Evolutionary conservation across 106 monocot genomes (phyloP), one percentile per base, ranked within the genome.

Genomic region (Dendrobium huoshanense): DNA sequence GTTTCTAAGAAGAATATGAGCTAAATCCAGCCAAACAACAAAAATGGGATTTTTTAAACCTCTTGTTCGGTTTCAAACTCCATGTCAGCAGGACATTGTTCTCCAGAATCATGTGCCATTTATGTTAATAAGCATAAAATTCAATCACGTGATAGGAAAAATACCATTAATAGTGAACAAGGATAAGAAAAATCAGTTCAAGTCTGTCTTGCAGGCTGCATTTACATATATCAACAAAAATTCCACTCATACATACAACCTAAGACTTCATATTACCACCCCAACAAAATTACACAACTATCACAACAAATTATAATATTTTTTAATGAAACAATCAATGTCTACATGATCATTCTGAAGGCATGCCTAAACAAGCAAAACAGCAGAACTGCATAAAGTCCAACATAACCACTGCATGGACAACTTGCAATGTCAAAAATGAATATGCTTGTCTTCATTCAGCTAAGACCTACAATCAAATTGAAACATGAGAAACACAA

Each of bases 61-160:
- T 80, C 80, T 22, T 68, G 16, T 51, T 80, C 80, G 5, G 67
- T 80, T 67, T 80, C 80, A 49, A 80, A 80, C 67, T 47, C 70
- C 80, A 80, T 80, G 27, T 67, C 80, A 49, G 15, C 5, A 49
- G 76, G 49, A 20, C 76, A 45, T 10, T 25, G 76, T 76, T 76
- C 76, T 48, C 25, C 4, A 48, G 49, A 48, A 2, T 48, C 76
- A 49, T 76, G 76, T 7, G 49, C 49, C 76, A 51, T 76, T 49
- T 49, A 27, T 10, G 11, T 11, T 27, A 49, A 27, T 11, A 76
- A 13, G 49, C 31, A 70, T 7, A 67, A 67, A 7, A 10, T 24
- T 9, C 4, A 70, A 31, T 31, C 31, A 31, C 64, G 20, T 64
- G n/a, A 7, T 4, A 22, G 22, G 19, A 59, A 59, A 59, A 20